phyloP scores from a whole-genome alignment of 805 yeast species.

The Candida koratica region DNA sequence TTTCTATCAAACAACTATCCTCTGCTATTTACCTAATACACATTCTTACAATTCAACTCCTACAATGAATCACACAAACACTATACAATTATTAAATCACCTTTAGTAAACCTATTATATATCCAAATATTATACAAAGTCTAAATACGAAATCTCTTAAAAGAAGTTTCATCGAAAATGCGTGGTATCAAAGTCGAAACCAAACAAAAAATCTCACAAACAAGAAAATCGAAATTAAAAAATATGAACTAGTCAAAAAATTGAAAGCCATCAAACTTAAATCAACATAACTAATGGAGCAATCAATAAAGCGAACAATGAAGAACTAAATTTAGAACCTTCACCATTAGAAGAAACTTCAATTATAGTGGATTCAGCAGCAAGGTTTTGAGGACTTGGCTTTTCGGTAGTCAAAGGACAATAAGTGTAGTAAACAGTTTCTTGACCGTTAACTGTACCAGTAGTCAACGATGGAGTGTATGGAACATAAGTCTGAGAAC shows the following conservation, averaged over 20 bases:
- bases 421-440: slow-evolving; percentile 34
- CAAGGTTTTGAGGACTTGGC: slow-evolving; percentile 16
- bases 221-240: slow-evolving; percentile 4
- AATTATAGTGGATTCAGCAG: slow-evolving; percentile 12
- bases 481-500: slow-evolving; percentile 27
- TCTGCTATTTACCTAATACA: too few species aligned
- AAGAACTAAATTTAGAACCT: slow-evolving; percentile 20
- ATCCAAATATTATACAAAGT: slow-evolving; percentile 11
- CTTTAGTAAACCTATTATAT: too few species aligned
- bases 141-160: slow-evolving; percentile 6
- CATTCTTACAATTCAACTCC: too few species aligned
- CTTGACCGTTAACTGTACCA: slow-evolving; percentile 21
- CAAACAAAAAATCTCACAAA: slow-evolving; percentile 5
- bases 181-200: slow-evolving; percentile 7
- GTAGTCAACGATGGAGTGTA: slow-evolving; percentile 27
- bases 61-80: too few species aligned
- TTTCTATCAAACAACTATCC: too few species aligned
- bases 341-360: slow-evolving; percentile 24
- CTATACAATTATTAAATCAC: too few species aligned
- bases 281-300: slow-evolving; percentile 34
- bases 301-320: slow-evolving; percentile 27
- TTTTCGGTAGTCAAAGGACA: slow-evolving; percentile 24
- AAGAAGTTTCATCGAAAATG: slow-evolving; percentile 5
- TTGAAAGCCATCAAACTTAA: slow-evolving; percentile 18
- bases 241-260: slow-evolving; percentile 5